Conservation (phyloP, 345 rosid genomes). For the Nasturtium officinale region DNA sequence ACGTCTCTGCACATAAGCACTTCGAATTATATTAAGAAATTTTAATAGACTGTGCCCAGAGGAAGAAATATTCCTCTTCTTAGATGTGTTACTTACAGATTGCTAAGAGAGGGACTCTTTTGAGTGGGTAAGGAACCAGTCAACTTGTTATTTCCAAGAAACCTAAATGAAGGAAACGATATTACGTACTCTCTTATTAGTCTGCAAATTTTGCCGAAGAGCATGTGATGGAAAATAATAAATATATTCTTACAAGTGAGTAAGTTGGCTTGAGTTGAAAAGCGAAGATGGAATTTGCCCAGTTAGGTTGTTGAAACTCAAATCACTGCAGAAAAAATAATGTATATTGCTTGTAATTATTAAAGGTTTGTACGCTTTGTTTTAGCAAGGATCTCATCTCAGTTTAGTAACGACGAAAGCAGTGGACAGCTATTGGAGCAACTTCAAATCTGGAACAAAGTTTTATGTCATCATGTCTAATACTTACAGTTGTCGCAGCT, state of each 20-base stretch:
- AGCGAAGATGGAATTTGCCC: constrained; percentile 66
- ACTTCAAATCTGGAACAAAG: no score
- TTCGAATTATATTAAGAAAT: background rate
- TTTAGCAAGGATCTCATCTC: constrained; percentile 7
- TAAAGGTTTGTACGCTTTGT: background rate
- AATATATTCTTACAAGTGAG: constrained; percentile 62
- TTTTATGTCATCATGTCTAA: no score
- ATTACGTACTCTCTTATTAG: constrained; percentile 16
- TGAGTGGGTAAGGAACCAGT: constrained; percentile 60
- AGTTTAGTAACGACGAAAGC: constrained; percentile 14
- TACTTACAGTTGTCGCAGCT: constrained; percentile 45
- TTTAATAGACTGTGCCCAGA: constrained; percentile 1
- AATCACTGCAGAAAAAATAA: constrained; percentile 54
- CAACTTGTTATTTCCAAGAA: constrained; percentile 51
- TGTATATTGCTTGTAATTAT: background rate
- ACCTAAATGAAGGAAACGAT: constrained; percentile 51
- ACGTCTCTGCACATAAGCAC: constrained; percentile 60
- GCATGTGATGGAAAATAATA: constrained; percentile 2
- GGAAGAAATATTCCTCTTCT: constrained; percentile 19
- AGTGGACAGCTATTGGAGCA: background rate
- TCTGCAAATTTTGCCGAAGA: background rate
- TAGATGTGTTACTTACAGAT: constrained; percentile 56
- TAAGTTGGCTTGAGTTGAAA: constrained; percentile 41
- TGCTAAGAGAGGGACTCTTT: constrained; percentile 56
- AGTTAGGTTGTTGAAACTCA: constrained; percentile 78